Percentiles rank a stretch among this genome's conserved stretches.
These are phyloP conservation scores for Fusarium burgessii DNA, from an alignment of 2,329 filamentous ascomycete species.

Conservation along the genomic window DNA sequence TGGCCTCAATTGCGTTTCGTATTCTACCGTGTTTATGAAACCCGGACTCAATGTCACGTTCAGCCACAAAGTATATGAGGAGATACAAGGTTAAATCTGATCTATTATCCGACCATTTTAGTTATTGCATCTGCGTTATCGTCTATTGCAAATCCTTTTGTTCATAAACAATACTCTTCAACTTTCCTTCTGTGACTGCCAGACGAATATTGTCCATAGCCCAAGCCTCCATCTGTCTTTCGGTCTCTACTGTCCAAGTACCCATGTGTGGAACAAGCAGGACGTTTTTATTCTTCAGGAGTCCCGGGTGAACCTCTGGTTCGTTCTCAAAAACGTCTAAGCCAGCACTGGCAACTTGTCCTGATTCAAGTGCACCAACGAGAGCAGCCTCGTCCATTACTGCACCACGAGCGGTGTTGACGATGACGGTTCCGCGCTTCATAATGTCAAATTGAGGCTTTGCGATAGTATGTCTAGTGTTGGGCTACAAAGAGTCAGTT, in stretches of 20 bases:
- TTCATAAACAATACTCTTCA: conserved; percentile 80
- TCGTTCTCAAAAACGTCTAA: conserved; percentile 89
- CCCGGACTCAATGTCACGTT: no score
- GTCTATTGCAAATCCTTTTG: conserved; percentile 59
- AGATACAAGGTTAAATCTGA: background rate
- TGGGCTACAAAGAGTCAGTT: conserved; percentile 51
- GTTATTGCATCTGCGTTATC: no score
- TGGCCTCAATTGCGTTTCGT: background rate
- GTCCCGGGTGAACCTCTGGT: conserved; percentile 78
- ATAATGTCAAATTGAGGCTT: conserved; percentile 77
- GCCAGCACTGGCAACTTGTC: conserved; percentile 77
- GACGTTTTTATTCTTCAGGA: conserved; percentile 77
- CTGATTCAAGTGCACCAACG: conserved; percentile 76
- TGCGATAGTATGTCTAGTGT: conserved; percentile 82
- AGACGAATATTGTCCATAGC: conserved; percentile 75
- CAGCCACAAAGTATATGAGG: background rate
- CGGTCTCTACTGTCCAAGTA: conserved; percentile 78
- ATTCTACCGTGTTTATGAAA: background rate
- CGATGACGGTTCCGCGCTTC: conserved; percentile 81
- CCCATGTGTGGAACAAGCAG: conserved; percentile 88
- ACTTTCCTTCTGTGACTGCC: conserved; percentile 70
- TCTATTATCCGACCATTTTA: background rate
- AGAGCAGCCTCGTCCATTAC: conserved; percentile 86
- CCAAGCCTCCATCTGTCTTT: conserved; percentile 79
- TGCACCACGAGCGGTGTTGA: conserved; percentile 86